phyloP scores from a whole-genome alignment of 345 rosid genomes.

The Tarenaya hassleriana region DNA sequence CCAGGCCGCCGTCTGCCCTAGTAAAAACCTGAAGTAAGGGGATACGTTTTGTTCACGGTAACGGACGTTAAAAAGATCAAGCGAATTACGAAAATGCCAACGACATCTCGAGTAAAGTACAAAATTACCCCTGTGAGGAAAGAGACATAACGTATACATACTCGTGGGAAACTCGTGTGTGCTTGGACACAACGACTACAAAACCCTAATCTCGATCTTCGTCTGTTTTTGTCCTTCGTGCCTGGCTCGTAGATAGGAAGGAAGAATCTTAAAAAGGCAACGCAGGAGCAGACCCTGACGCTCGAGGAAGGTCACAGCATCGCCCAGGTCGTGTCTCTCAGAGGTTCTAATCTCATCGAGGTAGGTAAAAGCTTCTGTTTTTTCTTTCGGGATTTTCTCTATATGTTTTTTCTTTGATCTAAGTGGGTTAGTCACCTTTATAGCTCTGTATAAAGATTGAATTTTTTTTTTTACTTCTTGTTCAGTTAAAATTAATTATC shows the following conservation, averaged over 20 bases:
- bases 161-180: too few relatives aligned
- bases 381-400: not conserved
- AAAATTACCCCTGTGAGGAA: too few relatives aligned
- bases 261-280: constrained; percentile 77
- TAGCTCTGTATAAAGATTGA: constrained; percentile 1
- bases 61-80: too few relatives aligned
- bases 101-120: not conserved
- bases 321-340: constrained; percentile 28
- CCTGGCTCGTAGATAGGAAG: constrained; percentile 50
- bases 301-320: constrained; percentile 66
- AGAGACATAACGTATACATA: not conserved
- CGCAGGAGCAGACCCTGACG: constrained; percentile 41
- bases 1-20: too few relatives aligned
- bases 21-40: too few relatives aligned
- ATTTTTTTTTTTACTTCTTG: not conserved
- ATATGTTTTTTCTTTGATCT: not conserved
- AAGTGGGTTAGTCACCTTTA: not conserved
- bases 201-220: constrained; percentile 24
- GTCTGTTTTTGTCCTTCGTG: not conserved
- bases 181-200: not conserved
- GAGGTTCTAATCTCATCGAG: too few relatives aligned
- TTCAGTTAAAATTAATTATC: too few relatives aligned
- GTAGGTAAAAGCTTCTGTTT: not conserved
- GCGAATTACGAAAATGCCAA: not conserved
- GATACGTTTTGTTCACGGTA: too few relatives aligned